Conservation (phyloP, 192 early-diverging fungal species). For the Coemansia sp. region DNA sequence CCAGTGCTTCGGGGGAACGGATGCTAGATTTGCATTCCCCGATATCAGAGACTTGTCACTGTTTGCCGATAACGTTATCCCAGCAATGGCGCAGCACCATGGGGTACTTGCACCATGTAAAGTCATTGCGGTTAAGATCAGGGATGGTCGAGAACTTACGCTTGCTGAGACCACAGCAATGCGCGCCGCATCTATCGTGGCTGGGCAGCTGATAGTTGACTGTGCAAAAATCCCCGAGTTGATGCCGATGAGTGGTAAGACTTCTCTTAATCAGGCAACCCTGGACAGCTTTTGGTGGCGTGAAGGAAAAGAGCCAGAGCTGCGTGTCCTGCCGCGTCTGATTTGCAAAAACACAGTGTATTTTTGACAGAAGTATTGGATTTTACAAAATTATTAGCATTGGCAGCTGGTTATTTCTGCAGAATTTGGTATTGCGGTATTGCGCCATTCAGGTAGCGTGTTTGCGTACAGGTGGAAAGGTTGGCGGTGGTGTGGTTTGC, state of each 20-base stretch:
- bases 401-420: too few species aligned
- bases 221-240: constrained; percentile 30
- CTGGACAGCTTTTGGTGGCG: constrained; percentile 73
- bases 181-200: constrained; percentile 70
- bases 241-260: constrained; percentile 33
- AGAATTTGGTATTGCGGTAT: too few species aligned
- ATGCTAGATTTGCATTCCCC: constrained; percentile 62
- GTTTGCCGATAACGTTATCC: constrained; percentile 76
- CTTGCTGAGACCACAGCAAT: constrained; percentile 59
- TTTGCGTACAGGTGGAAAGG: too few species aligned
- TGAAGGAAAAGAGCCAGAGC: constrained; percentile 68
- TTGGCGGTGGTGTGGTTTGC: too few species aligned
- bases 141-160: constrained; percentile 46
- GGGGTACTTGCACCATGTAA: constrained; percentile 55
- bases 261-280: constrained; percentile 42
- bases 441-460: too few species aligned
- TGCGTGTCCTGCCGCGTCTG: constrained; percentile 58
- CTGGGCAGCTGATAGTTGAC: constrained; percentile 59
- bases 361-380: constrained; percentile 45
- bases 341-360: constrained; percentile 66
- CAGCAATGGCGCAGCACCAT: constrained; percentile 61
- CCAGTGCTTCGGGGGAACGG: constrained; percentile 57
- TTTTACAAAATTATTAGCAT: too few species aligned
- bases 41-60: constrained; percentile 68
- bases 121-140: constrained; percentile 52